phyloP scores from a whole-genome alignment of 345 rosid species.

The Pugionium dolabratum region DNA sequence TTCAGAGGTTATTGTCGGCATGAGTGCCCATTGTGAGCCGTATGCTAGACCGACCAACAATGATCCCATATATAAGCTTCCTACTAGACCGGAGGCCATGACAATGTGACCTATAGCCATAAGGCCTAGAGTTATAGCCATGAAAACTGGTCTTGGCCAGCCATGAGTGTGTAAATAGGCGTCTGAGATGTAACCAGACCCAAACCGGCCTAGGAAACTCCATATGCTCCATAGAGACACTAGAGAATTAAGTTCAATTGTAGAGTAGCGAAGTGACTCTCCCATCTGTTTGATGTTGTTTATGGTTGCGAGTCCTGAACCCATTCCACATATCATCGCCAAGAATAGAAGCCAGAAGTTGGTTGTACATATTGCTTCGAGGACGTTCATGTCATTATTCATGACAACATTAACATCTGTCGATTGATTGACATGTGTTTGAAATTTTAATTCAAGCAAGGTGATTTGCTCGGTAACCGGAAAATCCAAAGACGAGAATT shows the following conservation, averaged over 20 bases:
- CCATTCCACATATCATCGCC: conserved; percentile 81
- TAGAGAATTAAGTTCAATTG: conserved; percentile 55
- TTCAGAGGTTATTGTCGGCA: conserved; percentile 79
- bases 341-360: conserved; percentile 81
- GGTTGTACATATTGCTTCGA: conserved; percentile 52
- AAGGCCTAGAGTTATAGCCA: conserved; percentile 58
- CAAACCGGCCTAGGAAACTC: conserved; percentile 90
- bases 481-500: conserved; percentile 32
- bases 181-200: conserved; percentile 76
- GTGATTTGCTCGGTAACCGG: conserved; percentile 22
- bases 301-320: conserved; percentile 76
- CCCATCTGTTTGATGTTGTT: conserved; percentile 89
- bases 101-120: conserved; percentile 63
- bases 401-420: conserved; percentile 24
- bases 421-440: conserved; percentile 17
- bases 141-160: conserved; percentile 71
- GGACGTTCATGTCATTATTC: conserved; percentile 50
- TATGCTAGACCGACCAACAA: conserved; percentile 71
- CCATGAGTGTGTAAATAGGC: conserved; percentile 59
- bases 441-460: conserved; percentile 6
- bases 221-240: conserved; percentile 83
- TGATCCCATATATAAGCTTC: conserved; percentile 66
- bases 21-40: conserved; percentile 81
- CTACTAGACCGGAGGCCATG: conserved; percentile 65
- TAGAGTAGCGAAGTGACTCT: conserved; percentile 79